Evolutionary conservation across 805 yeast genomes (phyloP).

Genomic region (Kregervanrija pseudodelftensis): DNA sequence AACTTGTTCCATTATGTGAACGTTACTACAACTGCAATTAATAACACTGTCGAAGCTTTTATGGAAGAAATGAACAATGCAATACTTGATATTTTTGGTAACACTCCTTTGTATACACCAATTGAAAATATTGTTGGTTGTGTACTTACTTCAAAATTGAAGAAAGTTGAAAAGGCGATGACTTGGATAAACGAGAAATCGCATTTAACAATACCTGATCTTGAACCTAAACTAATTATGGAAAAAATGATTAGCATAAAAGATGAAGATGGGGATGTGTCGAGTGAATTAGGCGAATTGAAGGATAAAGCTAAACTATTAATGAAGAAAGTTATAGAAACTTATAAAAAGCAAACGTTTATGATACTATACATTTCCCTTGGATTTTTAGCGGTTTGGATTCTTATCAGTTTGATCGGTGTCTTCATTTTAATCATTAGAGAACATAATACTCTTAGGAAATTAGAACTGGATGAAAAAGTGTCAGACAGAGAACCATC

Average conservation of each 20-base stretch:
- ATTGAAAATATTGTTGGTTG: slow-evolving; percentile 69
- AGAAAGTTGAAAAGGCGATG: slow-evolving; percentile 59
- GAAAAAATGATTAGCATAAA: slow-evolving; percentile 6
- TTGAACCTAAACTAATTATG: slow-evolving; percentile 19
- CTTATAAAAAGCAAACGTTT: slow-evolving; percentile 31
- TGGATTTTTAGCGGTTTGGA: slow-evolving; percentile 41
- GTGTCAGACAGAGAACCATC: neutral
- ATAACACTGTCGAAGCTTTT: slow-evolving; percentile 52
- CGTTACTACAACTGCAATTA: slow-evolving; percentile 49
- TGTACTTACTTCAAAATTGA: slow-evolving; percentile 67
- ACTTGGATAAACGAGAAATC: slow-evolving; percentile 71
- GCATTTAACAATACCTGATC: slow-evolving; percentile 48
- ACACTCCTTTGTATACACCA: slow-evolving; percentile 59
- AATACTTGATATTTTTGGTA: slow-evolving; percentile 53
- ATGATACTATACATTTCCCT: slow-evolving; percentile 42
- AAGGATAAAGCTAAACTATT: slow-evolving; percentile 20
- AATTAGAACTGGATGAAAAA: neutral
- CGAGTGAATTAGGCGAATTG: slow-evolving; percentile 11
- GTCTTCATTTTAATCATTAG: slow-evolving; percentile 9
- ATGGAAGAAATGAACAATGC: slow-evolving; percentile 51
- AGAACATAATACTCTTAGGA: slow-evolving; percentile 3
- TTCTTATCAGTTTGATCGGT: slow-evolving; percentile 30
- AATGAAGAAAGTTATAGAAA: slow-evolving; percentile 23
- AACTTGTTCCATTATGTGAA: slow-evolving; percentile 62
- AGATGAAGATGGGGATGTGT: slow-evolving; percentile 4